Conservation (phyloP, 257 asterid species). For the Linderniella brevidens region DNA sequence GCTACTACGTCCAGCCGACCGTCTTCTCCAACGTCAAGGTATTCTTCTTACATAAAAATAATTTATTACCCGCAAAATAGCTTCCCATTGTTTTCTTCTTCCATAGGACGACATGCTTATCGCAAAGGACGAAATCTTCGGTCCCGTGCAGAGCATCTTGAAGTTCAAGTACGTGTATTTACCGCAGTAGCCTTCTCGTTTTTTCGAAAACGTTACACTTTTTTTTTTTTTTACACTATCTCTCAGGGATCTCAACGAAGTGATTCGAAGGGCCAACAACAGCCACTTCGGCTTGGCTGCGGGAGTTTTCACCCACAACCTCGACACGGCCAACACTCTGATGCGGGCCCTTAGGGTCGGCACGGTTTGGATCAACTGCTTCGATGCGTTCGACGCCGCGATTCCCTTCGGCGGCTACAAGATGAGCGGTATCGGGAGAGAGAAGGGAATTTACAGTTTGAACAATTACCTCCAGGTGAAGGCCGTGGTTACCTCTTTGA, state of each 20-base stretch:
- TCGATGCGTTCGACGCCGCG: conserved; percentile 39
- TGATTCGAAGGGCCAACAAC: conserved; percentile 53
- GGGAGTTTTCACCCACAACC: conserved; percentile 59
- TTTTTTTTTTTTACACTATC: background rate
- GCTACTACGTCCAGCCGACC: conserved; percentile 77
- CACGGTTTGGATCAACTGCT: conserved; percentile 67
- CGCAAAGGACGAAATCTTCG: conserved; percentile 4
- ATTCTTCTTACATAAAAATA: background rate
- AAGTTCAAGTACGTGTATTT: background rate
- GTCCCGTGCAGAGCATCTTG: background rate
- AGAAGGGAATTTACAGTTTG: conserved; percentile 46
- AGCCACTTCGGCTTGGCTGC: conserved; percentile 75
- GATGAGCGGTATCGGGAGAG: conserved; percentile 84
- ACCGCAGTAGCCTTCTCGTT: background rate
- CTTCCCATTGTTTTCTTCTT: background rate
- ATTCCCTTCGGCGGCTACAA: conserved; percentile 69
- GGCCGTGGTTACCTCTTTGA: conserved; percentile 55
- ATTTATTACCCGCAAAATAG: too few species aligned
- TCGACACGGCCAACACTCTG: conserved; percentile 69
- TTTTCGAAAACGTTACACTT: background rate
- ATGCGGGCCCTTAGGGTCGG: conserved; percentile 74
- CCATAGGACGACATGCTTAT: conserved; percentile 7
- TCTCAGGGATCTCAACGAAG: conserved; percentile 37
- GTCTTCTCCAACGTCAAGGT: conserved; percentile 14
- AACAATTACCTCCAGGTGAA: conserved; percentile 45